phyloP scores from a whole-genome alignment of 202 grass and related monocot species.

The Eragrostis tef region DNA sequence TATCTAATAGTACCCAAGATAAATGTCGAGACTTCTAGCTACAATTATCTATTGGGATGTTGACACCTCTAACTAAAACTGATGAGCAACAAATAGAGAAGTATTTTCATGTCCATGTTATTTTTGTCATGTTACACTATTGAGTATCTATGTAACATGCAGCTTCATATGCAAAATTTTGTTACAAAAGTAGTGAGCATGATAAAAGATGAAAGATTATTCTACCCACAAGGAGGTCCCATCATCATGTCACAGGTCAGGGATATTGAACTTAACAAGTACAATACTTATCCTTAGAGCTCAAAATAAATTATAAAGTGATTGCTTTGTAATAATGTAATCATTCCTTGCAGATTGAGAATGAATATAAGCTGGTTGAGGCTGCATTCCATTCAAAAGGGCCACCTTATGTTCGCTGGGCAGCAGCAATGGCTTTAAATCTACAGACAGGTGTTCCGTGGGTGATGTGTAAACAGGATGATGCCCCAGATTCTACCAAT shows the following conservation, averaged over 20 bases:
- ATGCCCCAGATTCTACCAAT: slow-evolving; percentile 59
- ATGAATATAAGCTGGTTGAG: slow-evolving; percentile 77
- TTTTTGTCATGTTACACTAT: slow-evolving; percentile 4
- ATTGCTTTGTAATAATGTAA: neutral
- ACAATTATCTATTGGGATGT: slow-evolving; percentile 3
- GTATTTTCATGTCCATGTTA: slow-evolving; percentile 1
- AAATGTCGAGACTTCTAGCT: neutral
- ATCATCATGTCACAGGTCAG: slow-evolving; percentile 86
- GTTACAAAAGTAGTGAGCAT: slow-evolving; percentile 63
- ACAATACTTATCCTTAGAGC: neutral
- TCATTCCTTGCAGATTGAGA: slow-evolving; percentile 62
- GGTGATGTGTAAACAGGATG: slow-evolving; percentile 89
- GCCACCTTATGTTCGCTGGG: slow-evolving; percentile 69
- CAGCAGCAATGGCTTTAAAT: slow-evolving; percentile 69
- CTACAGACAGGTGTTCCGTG: slow-evolving; percentile 74
- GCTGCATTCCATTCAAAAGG: slow-evolving; percentile 70
- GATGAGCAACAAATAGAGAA: slow-evolving; percentile 19
- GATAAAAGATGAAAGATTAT: slow-evolving; percentile 68
- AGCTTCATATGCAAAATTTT: slow-evolving; percentile 71
- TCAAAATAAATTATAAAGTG: slow-evolving; percentile 6
- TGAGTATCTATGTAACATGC: slow-evolving; percentile 30
- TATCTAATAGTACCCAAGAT: neutral
- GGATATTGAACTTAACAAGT: slow-evolving; percentile 19
- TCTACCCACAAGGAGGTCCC: slow-evolving; percentile 80
- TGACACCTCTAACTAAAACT: too few relatives aligned